phyloP scores from a whole-genome alignment of 2,329 filamentous ascomycete species.

The Trichoderma sp. region DNA sequence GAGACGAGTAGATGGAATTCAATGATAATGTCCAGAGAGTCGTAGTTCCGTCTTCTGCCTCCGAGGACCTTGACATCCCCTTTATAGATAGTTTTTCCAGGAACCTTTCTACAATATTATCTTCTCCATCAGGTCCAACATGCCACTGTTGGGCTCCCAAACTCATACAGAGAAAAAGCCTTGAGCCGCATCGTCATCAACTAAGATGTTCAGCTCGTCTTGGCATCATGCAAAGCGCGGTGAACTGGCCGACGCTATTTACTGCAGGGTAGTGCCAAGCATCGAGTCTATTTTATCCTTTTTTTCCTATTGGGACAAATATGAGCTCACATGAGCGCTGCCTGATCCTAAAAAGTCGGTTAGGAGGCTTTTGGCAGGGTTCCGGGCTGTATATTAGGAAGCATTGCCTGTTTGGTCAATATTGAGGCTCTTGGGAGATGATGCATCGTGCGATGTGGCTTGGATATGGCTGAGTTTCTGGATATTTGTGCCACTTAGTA shows the following conservation, averaged over 20 bases:
- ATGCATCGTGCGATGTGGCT: neutral
- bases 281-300: neutral
- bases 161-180: neutral
- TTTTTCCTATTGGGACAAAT: constrained; percentile 6
- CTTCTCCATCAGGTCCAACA: neutral
- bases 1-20: neutral
- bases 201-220: constrained; percentile 2
- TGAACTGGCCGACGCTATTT: neutral
- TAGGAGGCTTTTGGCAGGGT: neutral
- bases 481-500: neutral
- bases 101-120: neutral
- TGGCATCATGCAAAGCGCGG: neutral
- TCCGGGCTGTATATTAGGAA: fast-evolving
- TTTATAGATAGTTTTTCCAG: neutral
- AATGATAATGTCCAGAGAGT: neutral
- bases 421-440: neutral
- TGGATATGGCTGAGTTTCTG: neutral
- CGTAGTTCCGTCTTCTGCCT: neutral
- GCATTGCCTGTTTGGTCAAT: neutral
- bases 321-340: neutral
- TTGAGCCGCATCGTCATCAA: neutral
- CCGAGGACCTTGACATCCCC: neutral
- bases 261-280: neutral
- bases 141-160: neutral
- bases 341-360: neutral